Conservation (phyloP, 1,284 basidiomycete genomes). For the Malassezia dermatis region DNA sequence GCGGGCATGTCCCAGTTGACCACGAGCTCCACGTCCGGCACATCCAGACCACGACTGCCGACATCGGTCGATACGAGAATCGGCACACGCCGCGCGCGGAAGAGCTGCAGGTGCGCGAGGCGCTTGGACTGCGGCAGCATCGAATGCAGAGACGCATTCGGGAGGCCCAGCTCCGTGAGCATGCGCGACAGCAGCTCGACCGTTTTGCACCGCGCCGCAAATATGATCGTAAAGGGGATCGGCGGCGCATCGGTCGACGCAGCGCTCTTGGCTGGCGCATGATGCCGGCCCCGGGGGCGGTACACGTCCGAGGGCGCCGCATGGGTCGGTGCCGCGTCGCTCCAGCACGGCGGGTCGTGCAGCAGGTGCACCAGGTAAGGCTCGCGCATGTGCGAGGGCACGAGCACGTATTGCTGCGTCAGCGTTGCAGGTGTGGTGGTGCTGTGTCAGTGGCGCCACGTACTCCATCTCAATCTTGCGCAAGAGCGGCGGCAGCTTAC, state of each 20-base stretch:
- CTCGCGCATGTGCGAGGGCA: slow-evolving; percentile 90
- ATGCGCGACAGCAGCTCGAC: slow-evolving; percentile 71
- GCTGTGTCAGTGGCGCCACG: neutral
- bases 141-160: slow-evolving; percentile 82
- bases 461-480: slow-evolving; percentile 63
- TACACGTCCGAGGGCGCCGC: neutral
- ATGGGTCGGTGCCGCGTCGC: neutral
- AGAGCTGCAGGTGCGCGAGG: slow-evolving; percentile 70
- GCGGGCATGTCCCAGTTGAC: slow-evolving; percentile 90
- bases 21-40: slow-evolving; percentile 69
- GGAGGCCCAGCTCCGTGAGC: slow-evolving; percentile 58
- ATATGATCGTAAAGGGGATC: slow-evolving; percentile 80
- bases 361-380: slow-evolving; percentile 82
- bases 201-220: slow-evolving; percentile 74
- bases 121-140: slow-evolving; percentile 81
- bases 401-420: slow-evolving; percentile 79
- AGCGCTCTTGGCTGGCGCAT: neutral
- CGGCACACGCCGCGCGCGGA: slow-evolving; percentile 58
- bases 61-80: slow-evolving; percentile 47
- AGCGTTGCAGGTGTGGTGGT: slow-evolving; percentile 73
- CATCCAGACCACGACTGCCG: slow-evolving; percentile 46
- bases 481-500: slow-evolving; percentile 77
- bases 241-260: slow-evolving; percentile 1
- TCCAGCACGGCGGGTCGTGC: slow-evolving; percentile 58
- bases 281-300: neutral